Base-by-base conservation (phyloP, 2,329 filamentous ascomycete genomes). In the Coleophoma crateriformis region DNA sequence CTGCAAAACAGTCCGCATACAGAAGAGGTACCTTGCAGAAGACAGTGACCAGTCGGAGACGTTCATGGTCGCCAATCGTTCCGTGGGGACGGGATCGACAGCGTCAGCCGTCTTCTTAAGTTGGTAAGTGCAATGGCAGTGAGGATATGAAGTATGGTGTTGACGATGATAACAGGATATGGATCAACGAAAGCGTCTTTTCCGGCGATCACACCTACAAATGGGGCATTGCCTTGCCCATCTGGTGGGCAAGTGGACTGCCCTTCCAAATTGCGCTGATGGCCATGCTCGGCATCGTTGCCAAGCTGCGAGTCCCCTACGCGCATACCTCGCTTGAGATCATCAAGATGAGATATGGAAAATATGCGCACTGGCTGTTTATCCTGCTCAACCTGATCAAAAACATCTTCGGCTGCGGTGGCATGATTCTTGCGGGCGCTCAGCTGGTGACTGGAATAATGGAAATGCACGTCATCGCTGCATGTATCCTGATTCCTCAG, bases 241-340 rank as follows among this genome's bases (percentile, higher is more conserved):
- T 59, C 48, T 69, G 64, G 65, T 70, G 62, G 61, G 66, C 33
- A 43, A 47, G 39, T 34, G 47, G 38, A 4, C 38, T 75, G 4
- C 51, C 47, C 37, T 75, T 75, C 46, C 71, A 76, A 58, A 75
- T 77, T 48, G 72, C 72, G 5, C 60, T 76, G 33, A 76, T 77
- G 70, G 72, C 73, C 2, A 67, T 56, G 1, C 62, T 77, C 1
- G 74, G 74, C 4, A 71, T 77, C 7, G 59, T 75, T 41, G 70
- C 70, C 12, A 77, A 77, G 57, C 67, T 76, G 33, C 63, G 73
- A 37, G 72, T 76, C 0, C 74, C 74, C 0, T 74, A 75, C 50
- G 74, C 74, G 0, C 74, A 77, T 49, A 77, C 74, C 0, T 74
- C 71, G 3, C 64, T 77, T 2, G 74, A 77, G 54, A 75, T 77